Evolutionary conservation across 2,329 filamentous ascomycete genomes (phyloP), one percentile per base, ranked within the genome.

Genomic region (Colletotrichum echinochloae): DNA sequence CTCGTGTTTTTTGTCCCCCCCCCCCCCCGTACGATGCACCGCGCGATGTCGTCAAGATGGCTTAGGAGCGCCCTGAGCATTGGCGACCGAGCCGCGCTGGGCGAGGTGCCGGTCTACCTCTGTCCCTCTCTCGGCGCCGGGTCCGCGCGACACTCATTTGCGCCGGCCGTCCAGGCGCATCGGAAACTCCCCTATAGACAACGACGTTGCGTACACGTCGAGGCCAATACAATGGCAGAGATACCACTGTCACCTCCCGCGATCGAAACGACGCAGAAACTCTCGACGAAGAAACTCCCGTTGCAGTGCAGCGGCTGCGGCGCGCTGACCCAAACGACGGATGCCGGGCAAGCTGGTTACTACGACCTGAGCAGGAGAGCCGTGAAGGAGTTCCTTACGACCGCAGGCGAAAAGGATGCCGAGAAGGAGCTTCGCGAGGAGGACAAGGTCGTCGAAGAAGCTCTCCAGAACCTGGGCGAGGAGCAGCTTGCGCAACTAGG

Each of bases 301-400:
- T 75, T 83, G 14, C 88, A 87, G 73, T 92, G 90, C 74, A 84
- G 84, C 16, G 90, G 90, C 44, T 92, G 90, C 76, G 90, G 90
- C 54, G 90, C 90, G 18, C 84, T 91, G 74, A 84, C 88, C 55
- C 90, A 92, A 77, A 89, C 85, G 0, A 77, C 78, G 0, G 78
- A 86, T 23, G 78, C 86, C 1, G 78, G 85, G 35, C 81, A 86
- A 70, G 81, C 90, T 7, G 88, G 88, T 5, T 91, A 87, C 78
- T 92, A 85, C 76, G 83, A 87, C 68, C 66, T 86, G 35, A 78
- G 77, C 44, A 85, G 87, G 72, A 89, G 83, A 74, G 81, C 84
- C 2, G 84, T 90, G 5, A 83, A 78, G 73, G 81, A 79, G 41
- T 91, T 86, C 76, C 73, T 88, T 12, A 79, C 79, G 3, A 51